Evolutionary conservation across 2,329 filamentous ascomycete genomes (phyloP), one percentile per base, ranked within the genome.

Genomic region (Fusarium chuoi): DNA sequence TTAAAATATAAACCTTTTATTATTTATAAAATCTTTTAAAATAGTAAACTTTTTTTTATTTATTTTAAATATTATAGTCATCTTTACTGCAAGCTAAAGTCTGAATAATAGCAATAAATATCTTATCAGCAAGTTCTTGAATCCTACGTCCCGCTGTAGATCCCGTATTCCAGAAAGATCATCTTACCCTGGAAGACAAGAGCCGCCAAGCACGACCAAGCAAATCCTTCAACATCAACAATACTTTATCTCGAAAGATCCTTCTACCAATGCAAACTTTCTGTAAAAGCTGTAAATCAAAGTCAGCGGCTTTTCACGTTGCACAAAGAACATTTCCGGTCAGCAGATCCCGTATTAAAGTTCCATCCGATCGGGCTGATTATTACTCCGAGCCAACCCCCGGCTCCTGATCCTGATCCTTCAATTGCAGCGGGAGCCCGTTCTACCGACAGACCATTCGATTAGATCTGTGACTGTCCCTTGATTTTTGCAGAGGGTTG

Each of bases 381-480:
- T 57, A 45, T 57, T 57, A 38, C 54, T 57, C 54, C 54, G 54
- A 45, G 54, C 54, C 17, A 35, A 10, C 13, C 39, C 38, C 28
- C 28, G n/a, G 39, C 51, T 42, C 36, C 38, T 33, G 54, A 45
- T 57, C 54, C 54, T 57, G 54, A 57, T 57, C 54, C 54, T 57
- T 44, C 54, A 57, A 45, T 44, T 57, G 22, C 15, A 6, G 17
- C 8, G 7, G 5, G 7, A 44, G 17, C 38, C n/a, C 49, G 12
- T 33, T 33, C 33, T 33, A 33, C 33, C 33, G 1, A 33, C 35
- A 55, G 39, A 18, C 51, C 35, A 30, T 55, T 41, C 24, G 51
- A 41, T 55, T 55, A 55, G 35, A 55, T 55, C 10, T 41, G 24
- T 30, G 51, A 38, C 18, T 3, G 24, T 41, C 51, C 35, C 51